phyloP scores from a whole-genome alignment of 371 early-diverging fungal species.

The Gilbertella persicaria region DNA sequence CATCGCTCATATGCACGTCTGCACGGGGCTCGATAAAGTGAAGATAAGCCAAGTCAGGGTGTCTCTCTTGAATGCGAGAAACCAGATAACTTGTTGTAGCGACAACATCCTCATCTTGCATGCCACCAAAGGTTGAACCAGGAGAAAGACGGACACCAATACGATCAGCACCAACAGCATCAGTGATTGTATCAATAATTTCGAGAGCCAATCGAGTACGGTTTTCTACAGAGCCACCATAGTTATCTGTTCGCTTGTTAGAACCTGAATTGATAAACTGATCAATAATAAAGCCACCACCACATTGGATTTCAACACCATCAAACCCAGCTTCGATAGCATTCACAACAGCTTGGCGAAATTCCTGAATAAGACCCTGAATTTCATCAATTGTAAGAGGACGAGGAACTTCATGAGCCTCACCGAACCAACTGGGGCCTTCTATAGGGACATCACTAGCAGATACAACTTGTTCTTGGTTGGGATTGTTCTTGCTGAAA shows the following conservation, averaged over 20 bases:
- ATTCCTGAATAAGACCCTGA: conserved; percentile 51
- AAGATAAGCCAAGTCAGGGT: conserved; percentile 27
- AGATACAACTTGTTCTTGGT: conserved; percentile 14
- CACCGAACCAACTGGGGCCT: background rate
- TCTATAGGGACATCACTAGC: conserved; percentile 14
- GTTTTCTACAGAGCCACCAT: conserved; percentile 77
- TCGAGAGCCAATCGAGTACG: conserved; percentile 68
- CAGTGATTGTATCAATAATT: conserved; percentile 49
- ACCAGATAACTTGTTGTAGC: conserved; percentile 28
- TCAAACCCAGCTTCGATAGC: too few species aligned
- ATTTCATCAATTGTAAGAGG: conserved; percentile 72
- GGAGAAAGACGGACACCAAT: conserved; percentile 23
- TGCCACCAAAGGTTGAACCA: conserved; percentile 11
- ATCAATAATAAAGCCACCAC: conserved; percentile 65
- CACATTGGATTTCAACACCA: conserved; percentile 65
- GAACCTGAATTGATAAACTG: conserved; percentile 51
- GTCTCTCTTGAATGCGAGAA: conserved; percentile 14
- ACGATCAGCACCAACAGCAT: conserved; percentile 22
- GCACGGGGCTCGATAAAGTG: conserved; percentile 35
- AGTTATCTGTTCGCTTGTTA: too few species aligned
- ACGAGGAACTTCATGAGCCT: conserved; percentile 45
- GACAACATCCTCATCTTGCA: conserved; percentile 26
- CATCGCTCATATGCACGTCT: conserved; percentile 5
- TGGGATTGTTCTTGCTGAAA: background rate
- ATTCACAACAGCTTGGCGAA: conserved; percentile 50